phyloP scores from a whole-genome alignment of 208 protist genomes.

The Crithidia bombi region DNA sequence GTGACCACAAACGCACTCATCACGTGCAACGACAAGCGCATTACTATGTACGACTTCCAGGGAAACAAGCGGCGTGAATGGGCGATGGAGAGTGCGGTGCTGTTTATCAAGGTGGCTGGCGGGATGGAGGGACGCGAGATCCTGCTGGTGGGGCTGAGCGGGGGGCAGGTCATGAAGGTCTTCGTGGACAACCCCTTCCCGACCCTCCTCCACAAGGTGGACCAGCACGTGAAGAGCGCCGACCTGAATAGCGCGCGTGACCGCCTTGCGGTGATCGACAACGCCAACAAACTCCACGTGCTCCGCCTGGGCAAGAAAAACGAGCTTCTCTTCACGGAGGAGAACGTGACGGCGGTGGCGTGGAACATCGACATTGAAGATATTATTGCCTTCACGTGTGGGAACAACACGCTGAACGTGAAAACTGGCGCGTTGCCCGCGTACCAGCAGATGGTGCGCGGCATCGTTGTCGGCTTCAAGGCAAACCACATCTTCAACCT shows the following conservation, averaged over 20 bases:
- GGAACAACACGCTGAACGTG: conserved; percentile 88
- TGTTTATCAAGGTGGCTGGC: conserved; percentile 95
- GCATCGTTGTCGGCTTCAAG: conserved; percentile 96
- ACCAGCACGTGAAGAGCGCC: conserved; percentile 78
- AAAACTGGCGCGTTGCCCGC: conserved; percentile 94
- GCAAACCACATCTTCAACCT: conserved; percentile 95
- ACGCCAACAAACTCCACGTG: conserved; percentile 86
- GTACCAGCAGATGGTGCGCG: conserved; percentile 93
- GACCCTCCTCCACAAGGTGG: conserved; percentile 89
- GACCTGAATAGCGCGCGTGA: conserved; percentile 89
- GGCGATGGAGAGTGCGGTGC: conserved; percentile 92
- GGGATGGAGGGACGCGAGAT: conserved; percentile 90
- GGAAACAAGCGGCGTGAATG: conserved; percentile 94
- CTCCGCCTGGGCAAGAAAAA: conserved; percentile 87
- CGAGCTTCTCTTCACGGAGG: conserved; percentile 91
- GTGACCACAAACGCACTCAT: conserved; percentile 92
- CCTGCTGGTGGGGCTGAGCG: conserved; percentile 94
- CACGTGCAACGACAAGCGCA: conserved; percentile 86
- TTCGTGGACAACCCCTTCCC: conserved; percentile 98
- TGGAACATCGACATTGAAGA: conserved; percentile 96
- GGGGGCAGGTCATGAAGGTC: conserved; percentile 92
- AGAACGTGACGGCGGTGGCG: conserved; percentile 86
- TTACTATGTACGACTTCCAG: conserved; percentile 92
- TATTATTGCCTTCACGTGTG: conserved; percentile 94
- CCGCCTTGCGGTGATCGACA: conserved; percentile 95